Evolutionary conservation across 1,284 basidiomycete species (phyloP).

Genomic region (Heterobasidion parviporum): DNA sequence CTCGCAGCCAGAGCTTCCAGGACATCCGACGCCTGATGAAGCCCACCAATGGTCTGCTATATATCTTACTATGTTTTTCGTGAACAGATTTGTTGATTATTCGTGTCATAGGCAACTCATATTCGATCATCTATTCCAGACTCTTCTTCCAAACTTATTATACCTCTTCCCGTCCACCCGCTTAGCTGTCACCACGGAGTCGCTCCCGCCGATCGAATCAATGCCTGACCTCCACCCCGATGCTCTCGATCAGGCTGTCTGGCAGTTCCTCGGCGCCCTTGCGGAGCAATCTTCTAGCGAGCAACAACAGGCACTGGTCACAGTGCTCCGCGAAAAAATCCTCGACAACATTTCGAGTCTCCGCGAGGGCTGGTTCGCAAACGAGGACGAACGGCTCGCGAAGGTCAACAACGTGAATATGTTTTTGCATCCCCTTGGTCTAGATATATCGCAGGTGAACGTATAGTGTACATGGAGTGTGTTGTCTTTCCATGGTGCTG

Average conservation of each 20-base stretch:
- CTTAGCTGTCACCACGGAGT: conserved; percentile 39
- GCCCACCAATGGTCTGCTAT: conserved; percentile 72
- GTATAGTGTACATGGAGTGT: conserved; percentile 28
- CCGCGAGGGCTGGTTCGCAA: conserved; percentile 62
- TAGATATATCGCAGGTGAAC: conserved; percentile 78
- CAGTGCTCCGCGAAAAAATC: conserved; percentile 85
- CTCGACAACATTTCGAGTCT: conserved; percentile 78
- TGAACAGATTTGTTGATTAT: conserved; percentile 6
- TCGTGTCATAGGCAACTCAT: conserved; percentile 56
- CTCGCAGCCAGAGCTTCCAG: conserved; percentile 39
- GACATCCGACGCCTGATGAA: conserved; percentile 63
- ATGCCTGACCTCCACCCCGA: conserved; percentile 34
- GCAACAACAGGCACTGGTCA: conserved; percentile 83
- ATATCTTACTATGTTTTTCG: neutral
- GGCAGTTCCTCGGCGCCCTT: conserved; percentile 87
- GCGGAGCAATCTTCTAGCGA: conserved; percentile 81
- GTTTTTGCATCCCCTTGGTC: conserved; percentile 76
- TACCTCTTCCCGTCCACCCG: conserved; percentile 88
- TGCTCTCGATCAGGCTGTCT: conserved; percentile 83
- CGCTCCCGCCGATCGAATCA: conserved; percentile 21
- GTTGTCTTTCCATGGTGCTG: neutral
- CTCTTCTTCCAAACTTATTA: conserved; percentile 68
- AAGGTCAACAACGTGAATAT: conserved; percentile 80
- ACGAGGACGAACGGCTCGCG: conserved; percentile 60
- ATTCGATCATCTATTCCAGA: conserved; percentile 80